Evolutionary conservation across 1,284 basidiomycete species (phyloP).

Genomic region (Apiotrichum gamsii): DNA sequence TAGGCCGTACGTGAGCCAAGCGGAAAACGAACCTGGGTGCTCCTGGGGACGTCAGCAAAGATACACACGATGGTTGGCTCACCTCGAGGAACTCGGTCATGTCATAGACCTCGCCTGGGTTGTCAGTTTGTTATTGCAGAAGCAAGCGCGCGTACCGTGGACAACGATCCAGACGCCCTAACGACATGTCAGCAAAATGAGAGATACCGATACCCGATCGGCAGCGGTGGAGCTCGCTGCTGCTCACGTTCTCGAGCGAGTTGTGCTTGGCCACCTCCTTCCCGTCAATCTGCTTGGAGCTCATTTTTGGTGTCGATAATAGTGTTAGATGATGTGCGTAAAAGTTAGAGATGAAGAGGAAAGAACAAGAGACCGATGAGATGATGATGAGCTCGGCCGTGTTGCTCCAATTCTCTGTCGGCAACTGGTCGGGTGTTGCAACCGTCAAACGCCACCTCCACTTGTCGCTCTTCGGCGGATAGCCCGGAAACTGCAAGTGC

Average conservation of each 20-base stretch:
- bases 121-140: conserved; percentile 3
- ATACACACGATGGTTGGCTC: conserved; percentile 51
- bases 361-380: no score
- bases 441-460: no score
- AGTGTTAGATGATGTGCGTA: background rate
- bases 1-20: background rate
- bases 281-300: conserved; percentile 35
- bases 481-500: no score
- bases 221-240: no score
- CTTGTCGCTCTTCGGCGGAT: no score
- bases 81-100: conserved; percentile 66
- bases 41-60: conserved; percentile 42
- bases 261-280: conserved; percentile 45
- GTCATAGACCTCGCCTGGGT: conserved; percentile 61
- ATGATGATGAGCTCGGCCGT: no score
- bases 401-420: no score
- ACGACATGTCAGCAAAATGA: conserved; percentile 8
- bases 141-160: conserved; percentile 54
- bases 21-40: conserved; percentile 56
- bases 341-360: no score
- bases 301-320: conserved; percentile 22
- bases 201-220: no score
- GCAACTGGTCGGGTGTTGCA: no score
- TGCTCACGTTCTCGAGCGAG: conserved; percentile 38
- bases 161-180: conserved; percentile 84